Conservation (phyloP, 2,329 filamentous ascomycete species). For the Ophiostoma tasmaniense region DNA sequence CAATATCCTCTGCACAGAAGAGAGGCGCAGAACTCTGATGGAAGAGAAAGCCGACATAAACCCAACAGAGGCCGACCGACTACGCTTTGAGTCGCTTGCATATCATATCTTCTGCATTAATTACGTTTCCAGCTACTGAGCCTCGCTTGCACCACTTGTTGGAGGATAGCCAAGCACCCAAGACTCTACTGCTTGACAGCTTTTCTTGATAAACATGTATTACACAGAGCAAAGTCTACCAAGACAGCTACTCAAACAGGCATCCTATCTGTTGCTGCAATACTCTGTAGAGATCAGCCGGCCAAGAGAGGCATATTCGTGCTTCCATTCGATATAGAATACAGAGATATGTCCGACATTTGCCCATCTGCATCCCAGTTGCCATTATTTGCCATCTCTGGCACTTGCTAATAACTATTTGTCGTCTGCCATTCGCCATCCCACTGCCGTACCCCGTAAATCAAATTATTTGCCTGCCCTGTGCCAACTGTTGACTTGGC, state of each 20-base stretch:
- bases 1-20: too few relatives aligned
- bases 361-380: neutral
- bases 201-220: too few relatives aligned
- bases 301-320: neutral
- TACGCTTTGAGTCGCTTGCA: neutral
- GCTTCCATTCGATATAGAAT: too few relatives aligned
- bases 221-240: too few relatives aligned
- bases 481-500: constrained; percentile 1
- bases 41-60: neutral
- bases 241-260: too few relatives aligned
- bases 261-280: too few relatives aligned
- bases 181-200: too few relatives aligned
- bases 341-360: neutral
- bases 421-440: neutral
- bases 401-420: neutral
- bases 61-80: neutral
- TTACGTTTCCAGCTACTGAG: neutral
- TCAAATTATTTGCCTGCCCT: neutral
- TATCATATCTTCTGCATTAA: neutral
- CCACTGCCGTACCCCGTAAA: neutral
- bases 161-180: neutral
- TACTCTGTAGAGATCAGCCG: neutral
- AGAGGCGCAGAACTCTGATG: neutral
- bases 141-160: neutral
- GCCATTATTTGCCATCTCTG: neutral